Evolutionary conservation across 2,329 filamentous ascomycete species (phyloP).

Genomic region (Alternaria incomplexa): DNA sequence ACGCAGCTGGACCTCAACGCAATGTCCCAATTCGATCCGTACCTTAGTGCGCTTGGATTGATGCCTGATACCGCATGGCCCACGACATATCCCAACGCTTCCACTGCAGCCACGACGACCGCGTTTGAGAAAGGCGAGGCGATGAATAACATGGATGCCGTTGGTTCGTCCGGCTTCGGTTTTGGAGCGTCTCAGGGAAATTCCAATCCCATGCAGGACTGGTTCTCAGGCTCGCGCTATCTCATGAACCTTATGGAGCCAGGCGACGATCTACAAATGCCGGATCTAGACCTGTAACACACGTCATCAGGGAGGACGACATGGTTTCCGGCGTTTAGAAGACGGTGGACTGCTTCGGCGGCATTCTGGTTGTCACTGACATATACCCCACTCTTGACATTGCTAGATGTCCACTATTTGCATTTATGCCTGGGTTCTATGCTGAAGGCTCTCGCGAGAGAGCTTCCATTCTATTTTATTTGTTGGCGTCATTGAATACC

Average conservation of each 20-base stretch:
- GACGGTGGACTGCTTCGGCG: neutral
- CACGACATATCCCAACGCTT: constrained; percentile 4
- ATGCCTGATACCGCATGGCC: constrained; percentile 53
- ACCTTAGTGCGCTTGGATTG: constrained; percentile 68
- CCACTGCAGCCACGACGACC: constrained; percentile 9
- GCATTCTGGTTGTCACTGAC: neutral
- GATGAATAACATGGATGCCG: neutral
- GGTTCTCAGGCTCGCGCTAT: constrained; percentile 70
- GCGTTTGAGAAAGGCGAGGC: constrained; percentile 6
- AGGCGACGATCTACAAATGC: constrained; percentile 56
- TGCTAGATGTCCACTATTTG: neutral
- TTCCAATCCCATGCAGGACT: constrained; percentile 63
- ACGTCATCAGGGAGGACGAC: neutral
- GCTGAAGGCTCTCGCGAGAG: neutral
- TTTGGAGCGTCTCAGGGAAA: constrained; percentile 13
- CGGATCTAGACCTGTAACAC: constrained; percentile 26
- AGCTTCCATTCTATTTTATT: neutral
- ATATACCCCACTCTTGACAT: neutral
- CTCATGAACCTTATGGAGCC: constrained; percentile 68
- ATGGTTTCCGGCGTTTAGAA: neutral
- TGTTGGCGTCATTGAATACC: neutral
- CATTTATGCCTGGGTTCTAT: neutral
- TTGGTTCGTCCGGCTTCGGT: constrained; percentile 9
- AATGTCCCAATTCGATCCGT: constrained; percentile 63
- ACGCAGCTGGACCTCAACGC: constrained; percentile 28